A percentile compares a stretch with the other conserved stretches of the same genome.
These are phyloP conservation scores for Aureobasidium sp. DNA, from an alignment of 2,329 filamentous ascomycete species.

Conservation along the genomic window DNA sequence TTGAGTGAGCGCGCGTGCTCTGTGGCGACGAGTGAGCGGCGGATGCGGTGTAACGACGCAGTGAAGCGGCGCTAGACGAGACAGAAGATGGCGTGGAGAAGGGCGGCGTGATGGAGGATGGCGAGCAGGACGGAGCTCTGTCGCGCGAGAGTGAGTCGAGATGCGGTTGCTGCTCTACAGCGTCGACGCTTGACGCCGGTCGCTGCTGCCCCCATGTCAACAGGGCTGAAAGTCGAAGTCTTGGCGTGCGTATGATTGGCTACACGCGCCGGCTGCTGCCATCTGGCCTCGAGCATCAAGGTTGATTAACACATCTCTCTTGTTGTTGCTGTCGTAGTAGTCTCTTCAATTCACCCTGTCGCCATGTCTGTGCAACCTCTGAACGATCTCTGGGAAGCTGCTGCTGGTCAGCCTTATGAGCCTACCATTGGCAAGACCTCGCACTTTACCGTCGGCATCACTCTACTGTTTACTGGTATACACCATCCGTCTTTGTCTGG, in stretches of 20 bases:
- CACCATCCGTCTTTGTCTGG: not conserved
- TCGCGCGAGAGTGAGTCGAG: not conserved
- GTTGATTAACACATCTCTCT: not conserved
- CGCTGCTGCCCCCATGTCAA: not conserved
- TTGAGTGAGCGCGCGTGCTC: not conserved
- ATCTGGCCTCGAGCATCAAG: slow-evolving; percentile 10
- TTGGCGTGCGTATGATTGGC: slow-evolving; percentile 9
- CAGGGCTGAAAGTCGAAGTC: not conserved
- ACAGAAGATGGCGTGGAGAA: not conserved
- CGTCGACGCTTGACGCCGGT: not conserved
- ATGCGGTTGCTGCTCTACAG: not conserved
- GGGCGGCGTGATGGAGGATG: not conserved
- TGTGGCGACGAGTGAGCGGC: not conserved
- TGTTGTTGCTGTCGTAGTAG: not conserved
- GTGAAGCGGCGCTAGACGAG: slow-evolving; percentile 12
- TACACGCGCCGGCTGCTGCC: not conserved
- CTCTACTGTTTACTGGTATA: slow-evolving; percentile 60
- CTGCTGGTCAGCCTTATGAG: slow-evolving; percentile 75
- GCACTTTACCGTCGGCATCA: slow-evolving; percentile 76
- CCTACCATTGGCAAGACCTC: slow-evolving; percentile 71
- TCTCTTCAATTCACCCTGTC: slow-evolving; percentile 26
- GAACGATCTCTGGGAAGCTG: slow-evolving; percentile 84
- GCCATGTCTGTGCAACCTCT: slow-evolving; percentile 69
- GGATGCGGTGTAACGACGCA: slow-evolving; percentile 4
- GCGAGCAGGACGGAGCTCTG: slow-evolving; percentile 1